Base-by-base conservation (phyloP, 345 rosid species). In the Euphorbia peplus region DNA sequence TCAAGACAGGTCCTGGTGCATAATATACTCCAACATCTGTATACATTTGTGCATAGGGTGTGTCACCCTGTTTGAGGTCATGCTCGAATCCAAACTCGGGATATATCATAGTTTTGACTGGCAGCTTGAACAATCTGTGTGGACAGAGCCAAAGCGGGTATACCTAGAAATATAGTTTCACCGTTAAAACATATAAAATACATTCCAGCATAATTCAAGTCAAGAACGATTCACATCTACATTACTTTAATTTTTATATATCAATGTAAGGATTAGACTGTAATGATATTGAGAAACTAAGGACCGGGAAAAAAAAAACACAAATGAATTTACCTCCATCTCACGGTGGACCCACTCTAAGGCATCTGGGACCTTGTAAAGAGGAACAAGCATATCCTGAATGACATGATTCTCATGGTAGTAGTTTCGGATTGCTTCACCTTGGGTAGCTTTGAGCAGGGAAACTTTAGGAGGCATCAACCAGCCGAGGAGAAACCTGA, bases 391-490 rank as follows among this genome's bases (percentile, higher is more conserved):
- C 99, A 95, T 86, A 75, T 95, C 99, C 74, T 95, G 99, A 68
- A 95, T 95, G 77, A 95, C 96, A 76, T 95, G 99, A 83, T 74
- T 92, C 64, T 95, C 97, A 76, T 95, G 99, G 86, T 95, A 92
- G 72, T 88, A 95, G 87, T 95, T 90, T 64, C 99, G 84, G 67
- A 95, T 87, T 61, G 97, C 92, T 84, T 95, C 99, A 61, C 99
- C 99, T 83, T 95, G 99, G 60, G 97, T 95, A 18, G 96, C 97
- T 81, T 95, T 95, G 53, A 92, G 99, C 79, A 95, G 84, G 55
- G 99, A 95, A 63, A 95, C 97, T 89, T 95, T 95, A 14, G 99
- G 99, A 47, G 99, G 99, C 99, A 92, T 95, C 83, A 92, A 10
- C 99, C 99, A 95, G 78, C 99, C 99, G 24, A 95, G 74, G 47